Evolutionary conservation across 495 filamentous ascomycete species (phyloP), one percentile per base, ranked within the genome.

Genomic region (Thermothielavioides terrestris): DNA sequence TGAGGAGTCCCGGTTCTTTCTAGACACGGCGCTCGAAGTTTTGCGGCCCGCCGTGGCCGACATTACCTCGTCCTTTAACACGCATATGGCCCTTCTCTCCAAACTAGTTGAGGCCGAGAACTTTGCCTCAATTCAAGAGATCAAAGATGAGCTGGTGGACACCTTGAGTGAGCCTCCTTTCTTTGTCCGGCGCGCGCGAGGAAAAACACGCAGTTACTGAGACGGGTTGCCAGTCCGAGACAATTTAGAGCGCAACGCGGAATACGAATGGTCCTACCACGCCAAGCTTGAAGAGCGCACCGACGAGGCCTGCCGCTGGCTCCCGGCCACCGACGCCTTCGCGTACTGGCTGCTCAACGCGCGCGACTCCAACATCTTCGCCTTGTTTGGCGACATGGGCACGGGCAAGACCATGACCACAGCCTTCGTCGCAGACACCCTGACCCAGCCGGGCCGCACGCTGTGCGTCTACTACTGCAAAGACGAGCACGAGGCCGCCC

Each of bases 321-420:
- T 53, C 26, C 27, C 25, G 23, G 47, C 36, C 36, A 11, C 42
- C 18, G 26, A 41, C 6, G 34, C 23, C 21, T 53, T 42, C 20
- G 35, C 31, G 3, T 42, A 17, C 36, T 53, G 50, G 50, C 15
- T 26, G 15, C 26, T 36, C 11, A 36, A 31, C 18, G n/a, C n/a
- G n/a, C 25, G 36, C 15, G 43, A 53, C 36, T 26, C 43, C 8
- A 47, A 42, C 17, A 11, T 48, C 27, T 27, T 47, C 10, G 43
- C 23, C 28, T 15, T 53, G 18, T 48, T 48, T 9, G 50, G 50
- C 21, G 50, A 53, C 38, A 53, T 53, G 43, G 50, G 50, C 39
- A 21, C 14, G 1, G 50, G 50, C 2, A 53, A 53, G 18, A 47
- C 50, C 9, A 53, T 48, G 31, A 53, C 50, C 8, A 42, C 36